phyloP scores from a whole-genome alignment of 371 early-diverging fungal genomes.

The Batkoa obscura region DNA sequence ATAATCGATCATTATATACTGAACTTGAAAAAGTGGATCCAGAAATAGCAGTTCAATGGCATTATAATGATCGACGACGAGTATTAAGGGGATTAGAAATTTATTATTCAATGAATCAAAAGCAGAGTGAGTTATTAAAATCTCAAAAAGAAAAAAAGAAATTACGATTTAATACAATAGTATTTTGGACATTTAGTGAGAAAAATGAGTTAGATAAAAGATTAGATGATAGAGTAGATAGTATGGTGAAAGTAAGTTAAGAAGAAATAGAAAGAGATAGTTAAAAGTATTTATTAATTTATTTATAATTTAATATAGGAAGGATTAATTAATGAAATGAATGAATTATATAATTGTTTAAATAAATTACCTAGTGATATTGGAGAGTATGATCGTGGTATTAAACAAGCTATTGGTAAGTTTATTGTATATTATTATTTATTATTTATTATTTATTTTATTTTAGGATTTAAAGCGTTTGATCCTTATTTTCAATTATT shows the following conservation, averaged over 20 bases:
- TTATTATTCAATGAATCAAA: conserved; percentile 56
- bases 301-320: too few relatives aligned
- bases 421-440: background rate
- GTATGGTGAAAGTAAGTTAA: conserved; percentile 49
- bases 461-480: conserved; percentile 62
- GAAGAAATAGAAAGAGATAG: background rate
- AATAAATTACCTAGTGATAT: conserved; percentile 18
- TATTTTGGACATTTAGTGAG: conserved; percentile 79
- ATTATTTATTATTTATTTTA: background rate
- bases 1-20: conserved; percentile 24
- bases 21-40: conserved; percentile 58
- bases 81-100: conserved; percentile 60
- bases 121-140: conserved; percentile 40
- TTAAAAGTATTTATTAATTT: background rate
- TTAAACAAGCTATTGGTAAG: conserved; percentile 65
- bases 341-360: conserved; percentile 31
- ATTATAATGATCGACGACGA: conserved; percentile 72
- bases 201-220: conserved; percentile 40
- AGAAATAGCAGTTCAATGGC: conserved; percentile 79
- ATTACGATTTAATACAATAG: conserved; percentile 34
- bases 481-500: conserved; percentile 31
- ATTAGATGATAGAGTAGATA: conserved; percentile 63
- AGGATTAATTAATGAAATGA: conserved; percentile 68
- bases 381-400: conserved; percentile 50
- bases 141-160: conserved; percentile 16